phyloP scores from a whole-genome alignment of 169 alveolate species.

The Cryptosporidium sp. region DNA sequence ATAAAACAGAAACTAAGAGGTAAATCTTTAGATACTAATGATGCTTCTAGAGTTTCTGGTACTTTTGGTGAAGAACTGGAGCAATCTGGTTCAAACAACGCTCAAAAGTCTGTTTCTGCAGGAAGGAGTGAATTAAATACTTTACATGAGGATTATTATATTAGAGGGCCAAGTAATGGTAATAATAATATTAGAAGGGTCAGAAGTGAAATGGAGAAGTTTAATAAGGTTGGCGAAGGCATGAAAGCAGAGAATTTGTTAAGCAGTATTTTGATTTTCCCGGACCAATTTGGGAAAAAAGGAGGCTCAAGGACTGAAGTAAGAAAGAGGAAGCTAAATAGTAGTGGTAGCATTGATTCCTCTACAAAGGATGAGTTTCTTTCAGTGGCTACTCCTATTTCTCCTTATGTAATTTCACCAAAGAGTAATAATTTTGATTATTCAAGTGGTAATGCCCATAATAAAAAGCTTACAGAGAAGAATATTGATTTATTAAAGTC shows the following conservation, averaged over 20 bases:
- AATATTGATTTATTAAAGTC: slow-evolving; percentile 53
- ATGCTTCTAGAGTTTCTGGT: not conserved
- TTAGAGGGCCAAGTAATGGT: not conserved
- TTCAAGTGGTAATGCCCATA: not conserved
- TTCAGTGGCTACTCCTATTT: slow-evolving; percentile 46
- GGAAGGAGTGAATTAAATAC: not conserved
- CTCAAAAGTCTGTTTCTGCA: not conserved
- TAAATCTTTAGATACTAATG: not conserved
- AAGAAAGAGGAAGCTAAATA: slow-evolving; percentile 44
- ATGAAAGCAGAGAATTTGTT: not conserved
- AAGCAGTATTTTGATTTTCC: slow-evolving; percentile 5
- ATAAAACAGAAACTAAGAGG: slow-evolving; percentile 8
- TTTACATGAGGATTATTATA: not conserved
- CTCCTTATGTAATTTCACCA: slow-evolving; percentile 66
- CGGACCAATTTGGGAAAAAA: not conserved
- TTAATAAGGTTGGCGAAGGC: not conserved
- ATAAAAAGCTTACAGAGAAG: slow-evolving; percentile 42
- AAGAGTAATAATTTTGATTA: slow-evolving; percentile 11
- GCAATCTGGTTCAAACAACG: not conserved
- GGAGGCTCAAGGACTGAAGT: not conserved
- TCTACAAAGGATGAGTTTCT: slow-evolving; percentile 25
- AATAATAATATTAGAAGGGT: not conserved
- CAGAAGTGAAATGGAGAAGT: not conserved
- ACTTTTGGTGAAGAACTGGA: not conserved
- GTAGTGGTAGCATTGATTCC: not conserved